Evolutionary conservation across 2,329 filamentous ascomycete genomes (phyloP).

Genomic region (Fusarium globosum): DNA sequence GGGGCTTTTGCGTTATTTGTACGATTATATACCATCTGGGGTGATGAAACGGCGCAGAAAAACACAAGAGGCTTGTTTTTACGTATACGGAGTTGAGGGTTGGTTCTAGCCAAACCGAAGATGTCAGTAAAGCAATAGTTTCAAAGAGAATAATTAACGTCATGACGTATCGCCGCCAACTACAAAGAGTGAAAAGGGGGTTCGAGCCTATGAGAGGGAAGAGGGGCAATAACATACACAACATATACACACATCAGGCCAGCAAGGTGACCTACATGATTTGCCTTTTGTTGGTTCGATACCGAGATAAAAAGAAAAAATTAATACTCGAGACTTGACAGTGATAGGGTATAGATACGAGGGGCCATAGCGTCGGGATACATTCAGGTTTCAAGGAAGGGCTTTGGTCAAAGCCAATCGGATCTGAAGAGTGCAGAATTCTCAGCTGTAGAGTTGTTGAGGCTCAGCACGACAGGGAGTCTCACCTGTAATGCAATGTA

Average conservation of each 20-base stretch:
- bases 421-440: not conserved
- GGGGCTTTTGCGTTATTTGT: constrained; percentile 23
- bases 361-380: not conserved
- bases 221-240: not conserved
- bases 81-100: constrained; percentile 19
- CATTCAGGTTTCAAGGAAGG: not conserved
- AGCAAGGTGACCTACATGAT: not conserved
- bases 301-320: not conserved
- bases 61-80: constrained; percentile 28
- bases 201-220: not conserved
- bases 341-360: not conserved
- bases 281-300: not conserved
- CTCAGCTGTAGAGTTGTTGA: constrained; percentile 11
- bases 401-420: not conserved
- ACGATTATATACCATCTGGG: constrained; percentile 39
- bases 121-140: constrained; percentile 12
- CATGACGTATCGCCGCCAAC: not conserved
- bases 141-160: constrained; percentile 1
- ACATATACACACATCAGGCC: not conserved
- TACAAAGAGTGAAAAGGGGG: not conserved
- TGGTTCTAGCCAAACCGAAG: constrained; percentile 17
- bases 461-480: constrained; percentile 11
- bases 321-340: not conserved
- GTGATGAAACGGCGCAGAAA: constrained; percentile 36
- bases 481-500: not conserved